Percentiles rank a stretch among this genome's conserved stretches.
phyloP scores from a whole-genome alignment of 1,139 yeast genomes.

The Fermentozyma sake region DNA sequence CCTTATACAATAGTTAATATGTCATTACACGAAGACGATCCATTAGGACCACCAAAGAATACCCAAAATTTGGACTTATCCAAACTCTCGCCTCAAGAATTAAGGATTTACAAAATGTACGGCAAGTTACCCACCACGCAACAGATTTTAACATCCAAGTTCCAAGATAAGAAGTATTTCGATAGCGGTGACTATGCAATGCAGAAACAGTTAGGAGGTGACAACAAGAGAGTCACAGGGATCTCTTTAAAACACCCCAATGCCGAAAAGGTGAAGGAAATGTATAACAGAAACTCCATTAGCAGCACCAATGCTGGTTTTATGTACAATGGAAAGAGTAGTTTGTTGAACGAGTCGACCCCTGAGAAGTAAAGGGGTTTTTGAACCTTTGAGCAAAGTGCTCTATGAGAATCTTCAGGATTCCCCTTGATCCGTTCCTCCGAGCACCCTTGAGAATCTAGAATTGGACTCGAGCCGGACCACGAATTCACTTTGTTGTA shows the following conservation, averaged over 20 bases:
- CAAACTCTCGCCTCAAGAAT: conserved; percentile 63
- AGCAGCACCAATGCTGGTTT: conserved; percentile 44
- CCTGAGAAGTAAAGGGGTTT: no score
- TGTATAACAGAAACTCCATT: conserved; percentile 42
- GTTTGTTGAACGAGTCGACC: conserved; percentile 41
- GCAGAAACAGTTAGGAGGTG: conserved; percentile 55
- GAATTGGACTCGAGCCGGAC: no score
- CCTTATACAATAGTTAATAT: no score
- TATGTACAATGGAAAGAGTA: conserved; percentile 44
- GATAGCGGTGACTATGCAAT: conserved; percentile 98
- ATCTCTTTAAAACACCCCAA: conserved; percentile 45
- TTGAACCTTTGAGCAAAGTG: no score
- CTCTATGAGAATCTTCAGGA: no score
- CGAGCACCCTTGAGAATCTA: no score
- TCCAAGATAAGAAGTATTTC: conserved; percentile 87
- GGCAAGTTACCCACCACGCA: conserved; percentile 87
- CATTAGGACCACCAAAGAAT: conserved; percentile 44
- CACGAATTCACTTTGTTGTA: no score
- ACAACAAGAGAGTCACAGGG: conserved; percentile 24
- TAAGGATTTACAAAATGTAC: conserved; percentile 69
- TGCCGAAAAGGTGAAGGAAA: conserved; percentile 47
- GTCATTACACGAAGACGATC: conserved; percentile 37
- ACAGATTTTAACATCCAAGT: conserved; percentile 73
- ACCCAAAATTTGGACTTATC: conserved; percentile 50
- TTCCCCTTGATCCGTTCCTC: no score